A percentile compares a stretch with the other conserved stretches of the same genome.
phyloP scores from a whole-genome alignment of 2,329 filamentous ascomycete genomes.

The Fusarium sterilihyphosum region DNA sequence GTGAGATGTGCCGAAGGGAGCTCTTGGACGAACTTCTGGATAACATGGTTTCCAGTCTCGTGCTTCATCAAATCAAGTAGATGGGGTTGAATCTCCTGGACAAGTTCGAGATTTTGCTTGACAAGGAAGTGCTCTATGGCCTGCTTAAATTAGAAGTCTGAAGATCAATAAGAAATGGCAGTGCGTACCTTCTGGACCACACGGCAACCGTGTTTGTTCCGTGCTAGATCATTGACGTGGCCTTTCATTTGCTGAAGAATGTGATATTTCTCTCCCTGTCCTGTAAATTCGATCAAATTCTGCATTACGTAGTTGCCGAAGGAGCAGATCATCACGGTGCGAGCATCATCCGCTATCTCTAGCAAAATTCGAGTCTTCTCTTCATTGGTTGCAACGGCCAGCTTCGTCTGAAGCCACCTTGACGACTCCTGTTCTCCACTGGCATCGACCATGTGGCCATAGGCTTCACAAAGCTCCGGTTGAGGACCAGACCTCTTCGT shows the following conservation, averaged over 20 bases:
- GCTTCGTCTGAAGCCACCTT: conserved; percentile 92
- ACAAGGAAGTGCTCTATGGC: conserved; percentile 89
- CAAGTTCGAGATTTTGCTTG: conserved; percentile 88
- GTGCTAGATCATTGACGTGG: conserved; percentile 80
- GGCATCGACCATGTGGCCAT: conserved; percentile 89
- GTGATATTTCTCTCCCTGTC: conserved; percentile 89
- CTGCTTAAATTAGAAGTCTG: conserved; percentile 55
- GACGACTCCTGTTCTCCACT: conserved; percentile 96
- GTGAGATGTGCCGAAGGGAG: conserved; percentile 81
- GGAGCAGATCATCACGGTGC: conserved; percentile 94
- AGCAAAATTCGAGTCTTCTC: conserved; percentile 92
- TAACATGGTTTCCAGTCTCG: conserved; percentile 94
- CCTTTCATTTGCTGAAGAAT: conserved; percentile 89
- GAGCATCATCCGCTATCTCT: conserved; percentile 84
- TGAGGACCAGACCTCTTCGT: conserved; percentile 72
- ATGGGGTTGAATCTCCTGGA: conserved; percentile 82
- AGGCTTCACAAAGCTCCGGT: conserved; percentile 90
- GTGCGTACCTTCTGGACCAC: conserved; percentile 87
- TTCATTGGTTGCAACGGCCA: conserved; percentile 92
- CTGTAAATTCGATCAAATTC: conserved; percentile 96
- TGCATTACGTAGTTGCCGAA: conserved; percentile 99
- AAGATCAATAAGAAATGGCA: not conserved
- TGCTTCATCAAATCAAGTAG: conserved; percentile 84
- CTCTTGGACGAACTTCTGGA: conserved; percentile 90
- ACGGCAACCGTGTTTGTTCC: conserved; percentile 92